Base-by-base conservation (phyloP, 257 asterid genomes). In the Solanum gandarillasii region DNA sequence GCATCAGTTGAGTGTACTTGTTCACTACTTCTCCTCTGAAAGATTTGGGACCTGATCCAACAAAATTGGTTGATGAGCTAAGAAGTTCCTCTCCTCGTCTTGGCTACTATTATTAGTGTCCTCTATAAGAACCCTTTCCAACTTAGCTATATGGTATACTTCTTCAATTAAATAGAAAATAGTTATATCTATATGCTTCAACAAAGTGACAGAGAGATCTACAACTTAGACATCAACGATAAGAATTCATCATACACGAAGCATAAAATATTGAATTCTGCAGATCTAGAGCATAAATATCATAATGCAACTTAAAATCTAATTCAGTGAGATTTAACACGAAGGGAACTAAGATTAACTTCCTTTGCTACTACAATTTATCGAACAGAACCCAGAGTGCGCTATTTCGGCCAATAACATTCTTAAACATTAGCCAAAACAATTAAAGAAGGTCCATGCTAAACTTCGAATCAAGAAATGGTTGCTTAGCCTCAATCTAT, bases 41-140 rank as follows among this genome's bases (percentile, higher is more conserved):
- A 83, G 94, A 92, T 88, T 91, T 89, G 23, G 90, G 86, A 90
- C 88, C 89, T 90, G 94, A 85, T 93, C 94, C 58, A 86, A 35
- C 25, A 62, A 87, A 39, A 87, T 93, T 46, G 87, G 83, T 87
- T 89, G 93, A 84, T 89, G 89, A 87, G 52, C 85, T 43, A 73
- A 60, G 35, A 89, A 68, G 90, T 83, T 91, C 87, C 90, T 90
- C 72, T 91, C 93, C 71, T 89, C 89, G 39, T 72, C 87, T 39
- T 88, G 91, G 39, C 93, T 87, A 35, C 65, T 86, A 89, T 83
- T 87, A 81, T 83, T 85, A 87, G 62, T 81, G 84, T 86, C 92
- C 89, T 87, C 87, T 27, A 70, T 81, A 72, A 71, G 85, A 86
- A 62, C 83, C 83, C 84, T 90, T 62, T 86, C 90, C 86, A 81